Conservation (phyloP, 164 flowering plant genomes). For the Magnolia sinica region DNA sequence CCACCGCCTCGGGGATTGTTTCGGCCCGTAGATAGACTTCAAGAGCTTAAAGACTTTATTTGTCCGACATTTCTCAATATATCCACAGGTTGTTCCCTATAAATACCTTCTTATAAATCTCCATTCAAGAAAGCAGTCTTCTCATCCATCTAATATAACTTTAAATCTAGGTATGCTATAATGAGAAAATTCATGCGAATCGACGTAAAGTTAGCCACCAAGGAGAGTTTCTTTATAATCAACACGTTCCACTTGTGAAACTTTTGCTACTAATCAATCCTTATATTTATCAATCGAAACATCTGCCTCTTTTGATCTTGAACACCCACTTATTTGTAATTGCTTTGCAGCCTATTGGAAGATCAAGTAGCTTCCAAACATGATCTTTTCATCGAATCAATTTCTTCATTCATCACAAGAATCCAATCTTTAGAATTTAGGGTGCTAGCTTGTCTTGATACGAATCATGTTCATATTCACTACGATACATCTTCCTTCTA, state of each 20-base stretch:
- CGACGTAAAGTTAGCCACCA: not conserved
- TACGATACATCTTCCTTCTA: not conserved
- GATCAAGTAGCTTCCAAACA: not conserved
- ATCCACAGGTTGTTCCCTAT: not conserved
- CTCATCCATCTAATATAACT: not conserved
- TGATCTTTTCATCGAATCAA: not conserved
- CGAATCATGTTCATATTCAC: not conserved
- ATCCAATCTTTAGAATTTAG: not conserved
- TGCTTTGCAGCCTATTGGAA: not conserved
- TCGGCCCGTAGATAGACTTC: not conserved
- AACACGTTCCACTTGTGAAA: not conserved
- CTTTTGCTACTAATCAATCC: not conserved
- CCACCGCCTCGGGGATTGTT: not conserved
- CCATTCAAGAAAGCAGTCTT: not conserved
- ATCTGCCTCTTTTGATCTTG: not conserved
- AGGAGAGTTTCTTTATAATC: not conserved
- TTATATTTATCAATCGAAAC: not conserved
- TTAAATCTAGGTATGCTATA: not conserved
- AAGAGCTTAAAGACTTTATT: not conserved
- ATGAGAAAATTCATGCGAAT: not conserved
- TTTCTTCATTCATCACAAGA: not conserved
- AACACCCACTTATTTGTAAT: not conserved
- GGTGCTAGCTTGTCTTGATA: not conserved
- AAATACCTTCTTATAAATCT: not conserved
- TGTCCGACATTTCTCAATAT: not conserved